Base-by-base conservation (phyloP, 1,284 basidiomycete genomes). In the Ceratobasidium sp. region DNA sequence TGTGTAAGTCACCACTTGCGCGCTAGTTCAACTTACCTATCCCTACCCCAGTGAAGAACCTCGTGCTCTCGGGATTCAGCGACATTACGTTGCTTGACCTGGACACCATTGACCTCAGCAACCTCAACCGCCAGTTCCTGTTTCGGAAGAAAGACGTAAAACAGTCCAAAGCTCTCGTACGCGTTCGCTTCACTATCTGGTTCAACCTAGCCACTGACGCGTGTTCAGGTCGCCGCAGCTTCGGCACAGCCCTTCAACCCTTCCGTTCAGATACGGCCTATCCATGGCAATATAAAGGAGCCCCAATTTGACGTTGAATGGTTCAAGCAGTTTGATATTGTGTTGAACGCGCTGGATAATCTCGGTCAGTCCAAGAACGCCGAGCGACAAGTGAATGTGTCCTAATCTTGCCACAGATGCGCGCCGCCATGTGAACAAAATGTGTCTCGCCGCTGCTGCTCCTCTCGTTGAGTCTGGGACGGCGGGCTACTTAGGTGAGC, bases 91-190 rank as follows among this genome's bases (percentile, higher is more conserved):
- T 96, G 78, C 87, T 99, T 76, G 98, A 99, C 83, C 86, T 99
- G 74, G 98, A 99, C 83, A 99, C 97, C 7, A 99, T 99, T 82
- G 98, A 99, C 86, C 87, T 99, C 38, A 98, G 96, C 66, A 99
- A 99, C 81, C 85, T 99, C 66, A 99, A 99, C 80, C 89, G 98
- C 26, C 98, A 99, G 80, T 99, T 99, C 82, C 85, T 99, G 46
- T 99, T 99, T 83, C 89, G 90, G 76, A 98, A 98, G 83, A 96
- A 96, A 78, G 96, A 98, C 80, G 94, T 99, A 74, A 97, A 98
- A 79, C 93, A 98, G 80, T 92, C 95, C 77, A 99, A 99, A 83
- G 92, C 96, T 7, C 80, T 97, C 80, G 95, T 93, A 73, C 72
- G 79, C 74, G 11, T 1, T 7, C 38, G 44, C 32, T 28, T 28